Percentiles rank a stretch among this genome's conserved stretches.
These are phyloP conservation scores for Russula compacta DNA, from an alignment of 768 basidiomycete species.

Conservation along the genomic window DNA sequence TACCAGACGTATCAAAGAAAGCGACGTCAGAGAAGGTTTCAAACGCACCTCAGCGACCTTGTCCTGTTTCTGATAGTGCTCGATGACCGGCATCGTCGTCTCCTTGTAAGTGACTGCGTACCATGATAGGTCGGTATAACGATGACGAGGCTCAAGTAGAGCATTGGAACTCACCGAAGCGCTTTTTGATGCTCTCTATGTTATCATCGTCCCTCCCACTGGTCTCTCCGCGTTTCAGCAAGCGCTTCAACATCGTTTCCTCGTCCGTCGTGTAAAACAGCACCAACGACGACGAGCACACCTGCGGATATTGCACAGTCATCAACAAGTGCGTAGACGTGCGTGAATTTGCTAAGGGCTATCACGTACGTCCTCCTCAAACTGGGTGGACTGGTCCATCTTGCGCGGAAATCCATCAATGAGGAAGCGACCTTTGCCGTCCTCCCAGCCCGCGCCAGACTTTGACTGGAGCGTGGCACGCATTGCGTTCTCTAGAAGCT, in stretches of 20 bases:
- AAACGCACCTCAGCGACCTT: conserved; percentile 72
- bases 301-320: conserved; percentile 33
- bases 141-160: background rate
- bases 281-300: conserved; percentile 71
- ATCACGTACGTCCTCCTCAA: conserved; percentile 67
- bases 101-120: conserved; percentile 68
- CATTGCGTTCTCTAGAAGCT: conserved; percentile 93
- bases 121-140: background rate
- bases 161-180: conserved; percentile 60
- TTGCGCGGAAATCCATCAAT: conserved; percentile 97
- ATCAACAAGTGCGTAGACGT: background rate
- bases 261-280: conserved; percentile 85
- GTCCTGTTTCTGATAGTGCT: conserved; percentile 55
- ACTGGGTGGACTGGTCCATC: conserved; percentile 94
- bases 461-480: conserved; percentile 39
- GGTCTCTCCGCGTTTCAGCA: conserved; percentile 87
- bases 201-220: conserved; percentile 97
- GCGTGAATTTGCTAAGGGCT: background rate
- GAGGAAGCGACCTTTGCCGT: conserved; percentile 77
- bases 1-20: background rate
- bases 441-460: conserved; percentile 50
- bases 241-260: conserved; percentile 74
- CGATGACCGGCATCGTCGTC: conserved; percentile 89
- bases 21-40: background rate
- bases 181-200: conserved; percentile 86